Evolutionary conservation across 2,329 filamentous ascomycete genomes (phyloP), one percentile per base, ranked within the genome.

Genomic region (Xylariomycetidae sp.): DNA sequence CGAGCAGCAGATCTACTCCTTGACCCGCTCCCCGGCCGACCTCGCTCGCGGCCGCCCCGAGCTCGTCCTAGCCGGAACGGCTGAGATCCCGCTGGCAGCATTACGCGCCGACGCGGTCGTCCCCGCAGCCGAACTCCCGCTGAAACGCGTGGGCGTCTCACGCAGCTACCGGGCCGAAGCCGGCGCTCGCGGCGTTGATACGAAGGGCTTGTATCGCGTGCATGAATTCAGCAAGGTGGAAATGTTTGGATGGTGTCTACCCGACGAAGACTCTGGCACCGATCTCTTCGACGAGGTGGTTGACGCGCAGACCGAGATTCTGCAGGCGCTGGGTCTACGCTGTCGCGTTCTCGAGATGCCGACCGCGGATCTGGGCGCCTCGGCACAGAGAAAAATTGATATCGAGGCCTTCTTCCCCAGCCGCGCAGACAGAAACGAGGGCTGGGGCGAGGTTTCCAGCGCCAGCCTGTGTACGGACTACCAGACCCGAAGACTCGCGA

Each of bases 191-290:
- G 92, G 92, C 19, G 80, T 83, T 16, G 86, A 92, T 48, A 95
- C 89, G 2, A 95, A 95, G 63, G 92, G 92, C 5, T 67, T 98
- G 2, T 98, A 96, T 63, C 82, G 92, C 18, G 92, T 98, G 4
- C 92, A 98, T 61, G 92, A 98, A 61, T 98, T 98, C 62, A 95
- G 88, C 18, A 98, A 98, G 59, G 90, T 98, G 0, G 92, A 98
- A 61, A 80, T 98, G 70, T 96, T 98, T 56, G 88, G 84, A 0
- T 98, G 92, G 92, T 83, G 86, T 4, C 50, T 71, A 19, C 77
- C 85, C 2, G 69, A 76, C 33, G 37, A 50, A 3, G 55, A 52
- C 19, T 54, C 59, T 25, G 65, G 77, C 0, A 64, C 71, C 6
- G 64, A 72, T 0, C 49, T 90, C 10, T 95, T 95, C 57, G 68